Evolutionary conservation across 2,329 filamentous ascomycete species (phyloP).

Genomic region (Dactylellina leptospora): DNA sequence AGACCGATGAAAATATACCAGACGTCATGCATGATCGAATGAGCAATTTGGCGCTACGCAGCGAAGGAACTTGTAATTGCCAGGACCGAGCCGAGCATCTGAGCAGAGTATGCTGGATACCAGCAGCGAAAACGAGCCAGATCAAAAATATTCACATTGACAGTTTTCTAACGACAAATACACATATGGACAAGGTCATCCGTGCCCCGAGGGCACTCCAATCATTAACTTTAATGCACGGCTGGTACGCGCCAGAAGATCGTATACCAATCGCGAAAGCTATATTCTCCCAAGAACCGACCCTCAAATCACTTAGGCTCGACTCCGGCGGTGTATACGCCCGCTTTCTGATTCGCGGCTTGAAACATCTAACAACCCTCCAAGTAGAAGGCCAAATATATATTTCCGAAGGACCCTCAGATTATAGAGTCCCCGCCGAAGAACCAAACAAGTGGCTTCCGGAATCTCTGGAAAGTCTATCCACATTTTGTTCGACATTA

Average conservation of each 20-base stretch:
- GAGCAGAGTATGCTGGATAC: slow-evolving; percentile 10
- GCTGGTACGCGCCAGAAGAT: slow-evolving; percentile 5
- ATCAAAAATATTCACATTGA: slow-evolving; percentile 17
- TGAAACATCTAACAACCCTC: slow-evolving; percentile 25
- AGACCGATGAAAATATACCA: too few species aligned
- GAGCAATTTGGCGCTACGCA: too few species aligned
- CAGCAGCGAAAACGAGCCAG: neutral
- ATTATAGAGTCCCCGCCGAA: slow-evolving; percentile 1
- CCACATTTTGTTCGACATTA: slow-evolving; percentile 14
- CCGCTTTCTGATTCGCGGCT: slow-evolving; percentile 2
- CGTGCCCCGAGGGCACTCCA: slow-evolving; percentile 19
- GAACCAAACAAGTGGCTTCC: slow-evolving; percentile 39
- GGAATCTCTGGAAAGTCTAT: slow-evolving; percentile 14
- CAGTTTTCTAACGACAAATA: slow-evolving; percentile 6
- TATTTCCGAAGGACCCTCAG: neutral
- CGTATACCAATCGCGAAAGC: slow-evolving; percentile 30
- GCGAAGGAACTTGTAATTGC: neutral
- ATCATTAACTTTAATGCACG: slow-evolving; percentile 10
- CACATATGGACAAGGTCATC: slow-evolving; percentile 32
- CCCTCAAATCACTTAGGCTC: neutral
- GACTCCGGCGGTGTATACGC: neutral
- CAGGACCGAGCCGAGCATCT: neutral
- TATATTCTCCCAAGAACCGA: neutral
- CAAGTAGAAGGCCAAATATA: slow-evolving; percentile 34
- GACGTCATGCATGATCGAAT: too few species aligned